Base-by-base conservation (phyloP, 208 protist species). In the Wallacemonas sp. region DNA sequence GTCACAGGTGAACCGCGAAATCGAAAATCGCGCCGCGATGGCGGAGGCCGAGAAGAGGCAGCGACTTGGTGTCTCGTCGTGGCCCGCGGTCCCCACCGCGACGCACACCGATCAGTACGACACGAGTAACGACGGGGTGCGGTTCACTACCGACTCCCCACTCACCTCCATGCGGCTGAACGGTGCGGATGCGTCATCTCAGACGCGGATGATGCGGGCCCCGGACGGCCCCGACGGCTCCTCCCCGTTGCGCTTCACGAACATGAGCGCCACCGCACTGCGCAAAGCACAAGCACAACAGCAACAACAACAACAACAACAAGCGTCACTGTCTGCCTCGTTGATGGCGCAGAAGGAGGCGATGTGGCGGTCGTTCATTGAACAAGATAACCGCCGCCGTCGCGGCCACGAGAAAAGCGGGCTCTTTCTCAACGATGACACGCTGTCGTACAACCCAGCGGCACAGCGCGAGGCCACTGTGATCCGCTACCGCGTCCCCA, bases 1-100 rank as follows among this genome's bases (percentile, higher is more conserved):
- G 33, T 19, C 8, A 24, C 38, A 47, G 38, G 70, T 78, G 30
- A 61, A 65, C 16, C 43, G 21, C 2, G 36, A 75, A 44, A 32
- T 80, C 27, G 43, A 57, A 17, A 33, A 39, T 24, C 52, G 52
- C 19, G 52, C 52, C n/a, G 29, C 29, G 4, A 14, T 41, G n/a
- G 47, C 8, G 6, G 11, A 9, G 44, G 8, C 6, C 11, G 44
- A 21, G 17, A 49, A 41, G 36, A 6, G 6, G 36, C 36, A 41
- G 36, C n/a, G n/a, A n/a, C n/a, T n/a, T n/a, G n/a, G n/a, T n/a
- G n/a, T n/a, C n/a, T n/a, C n/a, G n/a, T n/a, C n/a, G n/a, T n/a
- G n/a, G n/a, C n/a, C n/a, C n/a, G n/a, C n/a, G n/a, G n/a, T n/a
- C n/a, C n/a, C n/a, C n/a, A n/a, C n/a, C n/a, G n/a, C n/a, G n/a